phyloP scores from a whole-genome alignment of 495 filamentous ascomycete species.

The Penicillium salamii region DNA sequence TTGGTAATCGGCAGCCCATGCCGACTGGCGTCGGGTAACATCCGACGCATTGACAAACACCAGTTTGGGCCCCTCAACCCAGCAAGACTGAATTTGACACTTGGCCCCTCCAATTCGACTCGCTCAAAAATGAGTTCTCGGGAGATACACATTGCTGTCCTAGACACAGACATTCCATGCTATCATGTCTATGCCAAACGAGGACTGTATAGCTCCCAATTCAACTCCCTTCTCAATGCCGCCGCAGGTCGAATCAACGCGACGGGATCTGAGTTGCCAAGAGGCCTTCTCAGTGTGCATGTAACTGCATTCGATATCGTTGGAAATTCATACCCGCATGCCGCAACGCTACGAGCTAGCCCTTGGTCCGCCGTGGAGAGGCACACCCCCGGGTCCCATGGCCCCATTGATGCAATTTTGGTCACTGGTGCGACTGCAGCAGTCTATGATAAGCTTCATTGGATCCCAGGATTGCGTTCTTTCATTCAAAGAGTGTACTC shows the following conservation, averaged over 20 bases:
- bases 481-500: conserved; percentile 21
- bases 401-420: conserved; percentile 18
- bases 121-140: neutral
- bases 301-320: conserved; percentile 20
- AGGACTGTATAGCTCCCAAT: conserved; percentile 31
- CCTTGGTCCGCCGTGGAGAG: neutral
- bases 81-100: neutral
- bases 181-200: conserved; percentile 18
- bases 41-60: too few relatives aligned
- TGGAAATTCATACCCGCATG: conserved; percentile 14
- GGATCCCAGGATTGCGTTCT: conserved; percentile 11
- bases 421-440: conserved; percentile 20
- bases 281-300: neutral
- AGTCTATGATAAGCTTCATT: conserved; percentile 15
- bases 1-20: too few relatives aligned
- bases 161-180: conserved; percentile 18
- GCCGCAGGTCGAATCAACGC: conserved; percentile 18
- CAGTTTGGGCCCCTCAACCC: too few relatives aligned
- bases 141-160: conserved; percentile 15
- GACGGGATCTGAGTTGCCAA: neutral
- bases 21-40: too few relatives aligned
- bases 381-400: neutral
- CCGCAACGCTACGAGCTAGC: neutral
- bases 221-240: conserved; percentile 20
- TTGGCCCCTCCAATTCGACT: neutral